Base-by-base conservation (phyloP, 176 grass and related monocot genomes). In the Luzula sylvatica region DNA sequence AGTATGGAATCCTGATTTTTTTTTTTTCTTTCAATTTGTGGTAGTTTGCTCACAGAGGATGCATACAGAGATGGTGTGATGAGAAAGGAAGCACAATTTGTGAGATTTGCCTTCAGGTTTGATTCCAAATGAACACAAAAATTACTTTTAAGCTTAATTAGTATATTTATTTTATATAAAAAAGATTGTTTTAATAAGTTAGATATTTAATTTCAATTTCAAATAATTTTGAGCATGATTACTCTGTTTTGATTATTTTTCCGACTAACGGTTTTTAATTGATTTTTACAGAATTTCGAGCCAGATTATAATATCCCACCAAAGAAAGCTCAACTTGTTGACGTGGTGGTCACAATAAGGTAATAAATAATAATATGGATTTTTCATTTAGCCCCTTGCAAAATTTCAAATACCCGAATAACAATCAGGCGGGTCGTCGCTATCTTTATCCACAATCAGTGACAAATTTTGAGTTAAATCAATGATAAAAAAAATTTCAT, bases 11-110 rank as follows among this genome's bases (percentile, higher is more conserved):
- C 15, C 47, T 46, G 18, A 15, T 38, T 58, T 0, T 27, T 43
- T 4, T 51, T 40, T 38, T 5, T 53, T 38, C 0, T 21, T 20
- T 15, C 9, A 7, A 35, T 35, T 35, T 35, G 13, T 58, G 76
- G 42, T 32, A 95, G 90, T 96, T 75, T 61, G 90, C 84, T 19
- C 90, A 96, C 49, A 82, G 84, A 71, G 72, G 42, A 12, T 96
- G 90, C 62, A 82, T 96, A 35, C 90, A 96, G 84, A 89, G 71
- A 72, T 96, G 90, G 90, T 96, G 90, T 72, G 74, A 89, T 35
- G 90, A 96, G 66, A 96, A 96, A 56, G 90, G 90, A 38, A 79
- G 77, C 80, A 88, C 50, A 18, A 22, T 89, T 40, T 96, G 84
- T 14, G 90, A 96, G 67, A 89, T 96, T 71, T 96, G 90, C 8